Evolutionary conservation across 805 yeast genomes (phyloP).

Genomic region (Myxozyma neotropica): DNA sequence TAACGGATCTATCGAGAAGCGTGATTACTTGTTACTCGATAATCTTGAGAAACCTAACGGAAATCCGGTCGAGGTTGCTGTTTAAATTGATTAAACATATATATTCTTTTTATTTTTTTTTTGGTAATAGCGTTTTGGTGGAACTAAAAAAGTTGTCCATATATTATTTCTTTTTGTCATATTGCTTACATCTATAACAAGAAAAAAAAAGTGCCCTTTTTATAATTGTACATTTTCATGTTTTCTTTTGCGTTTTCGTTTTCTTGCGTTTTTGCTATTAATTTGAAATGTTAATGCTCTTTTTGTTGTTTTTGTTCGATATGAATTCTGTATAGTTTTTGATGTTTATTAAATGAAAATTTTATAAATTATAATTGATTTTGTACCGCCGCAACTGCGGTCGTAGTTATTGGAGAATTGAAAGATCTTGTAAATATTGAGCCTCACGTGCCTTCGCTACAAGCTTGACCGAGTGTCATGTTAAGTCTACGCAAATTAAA

Average conservation of each 20-base stretch:
- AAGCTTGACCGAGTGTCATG: too few relatives aligned
- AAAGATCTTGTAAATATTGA: too few relatives aligned
- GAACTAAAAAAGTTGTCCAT: slow-evolving; percentile 4
- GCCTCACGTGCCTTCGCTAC: too few relatives aligned
- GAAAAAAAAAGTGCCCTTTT: background rate
- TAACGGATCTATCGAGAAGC: slow-evolving; percentile 86
- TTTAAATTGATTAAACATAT: background rate
- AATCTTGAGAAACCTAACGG: slow-evolving; percentile 9
- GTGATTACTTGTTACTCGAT: slow-evolving; percentile 58
- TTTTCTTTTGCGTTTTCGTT: background rate
- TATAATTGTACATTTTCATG: slow-evolving; percentile 1
- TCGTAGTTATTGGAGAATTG: too few relatives aligned
- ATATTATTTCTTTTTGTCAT: background rate
- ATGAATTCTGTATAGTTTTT: background rate
- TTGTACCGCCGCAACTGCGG: too few relatives aligned
- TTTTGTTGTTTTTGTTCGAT: background rate
- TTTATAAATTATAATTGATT: background rate
- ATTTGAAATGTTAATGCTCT: background rate
- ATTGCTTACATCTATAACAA: background rate
- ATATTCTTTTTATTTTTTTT: background rate
- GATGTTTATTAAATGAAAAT: background rate
- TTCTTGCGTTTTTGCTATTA: background rate
- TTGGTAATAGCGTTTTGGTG: slow-evolving; percentile 7
- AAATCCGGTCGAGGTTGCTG: slow-evolving; percentile 25
- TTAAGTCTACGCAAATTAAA: too few relatives aligned